These are phyloP conservation scores for Diplodia intermedia DNA, from an alignment of 2,329 filamentous ascomycete species.

Conservation along the genomic window DNA sequence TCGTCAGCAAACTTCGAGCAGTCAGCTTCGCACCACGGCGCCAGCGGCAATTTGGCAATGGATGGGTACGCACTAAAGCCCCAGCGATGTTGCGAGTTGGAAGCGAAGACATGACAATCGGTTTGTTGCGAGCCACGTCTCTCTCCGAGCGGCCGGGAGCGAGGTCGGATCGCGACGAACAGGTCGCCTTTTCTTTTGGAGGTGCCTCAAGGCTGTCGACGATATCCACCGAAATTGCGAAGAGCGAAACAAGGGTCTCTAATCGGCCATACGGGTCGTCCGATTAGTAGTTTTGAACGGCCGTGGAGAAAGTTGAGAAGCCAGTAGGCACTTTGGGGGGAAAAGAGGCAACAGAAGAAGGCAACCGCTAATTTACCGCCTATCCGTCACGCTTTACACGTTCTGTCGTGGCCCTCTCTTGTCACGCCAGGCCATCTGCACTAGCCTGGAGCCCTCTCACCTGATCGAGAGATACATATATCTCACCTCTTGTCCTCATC, in stretches of 20 bases:
- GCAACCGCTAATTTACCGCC: constrained; percentile 2
- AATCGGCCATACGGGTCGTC: background rate
- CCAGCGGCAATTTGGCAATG: background rate
- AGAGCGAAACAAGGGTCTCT: background rate
- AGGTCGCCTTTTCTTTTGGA: no score
- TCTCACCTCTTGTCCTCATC: background rate
- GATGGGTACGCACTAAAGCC: background rate
- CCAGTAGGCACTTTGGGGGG: background rate
- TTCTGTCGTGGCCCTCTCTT: background rate
- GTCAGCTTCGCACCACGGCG: background rate
- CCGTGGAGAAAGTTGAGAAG: background rate
- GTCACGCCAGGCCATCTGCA: background rate
- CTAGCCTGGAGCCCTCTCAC: background rate
- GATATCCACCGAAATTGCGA: no score
- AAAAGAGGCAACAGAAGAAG: constrained; percentile 24
- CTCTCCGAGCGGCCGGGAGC: background rate
- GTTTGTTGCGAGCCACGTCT: background rate
- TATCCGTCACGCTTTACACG: constrained; percentile 4
- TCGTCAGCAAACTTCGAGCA: background rate
- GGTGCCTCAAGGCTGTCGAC: background rate
- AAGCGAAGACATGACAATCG: background rate
- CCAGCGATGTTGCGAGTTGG: background rate
- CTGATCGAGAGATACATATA: constrained; percentile 2
- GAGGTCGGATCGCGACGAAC: background rate
- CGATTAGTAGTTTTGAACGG: background rate